Evolutionary conservation across 352 stramenopile genomes (phyloP).

Genomic region (Chrysophaeum taylorii): DNA sequence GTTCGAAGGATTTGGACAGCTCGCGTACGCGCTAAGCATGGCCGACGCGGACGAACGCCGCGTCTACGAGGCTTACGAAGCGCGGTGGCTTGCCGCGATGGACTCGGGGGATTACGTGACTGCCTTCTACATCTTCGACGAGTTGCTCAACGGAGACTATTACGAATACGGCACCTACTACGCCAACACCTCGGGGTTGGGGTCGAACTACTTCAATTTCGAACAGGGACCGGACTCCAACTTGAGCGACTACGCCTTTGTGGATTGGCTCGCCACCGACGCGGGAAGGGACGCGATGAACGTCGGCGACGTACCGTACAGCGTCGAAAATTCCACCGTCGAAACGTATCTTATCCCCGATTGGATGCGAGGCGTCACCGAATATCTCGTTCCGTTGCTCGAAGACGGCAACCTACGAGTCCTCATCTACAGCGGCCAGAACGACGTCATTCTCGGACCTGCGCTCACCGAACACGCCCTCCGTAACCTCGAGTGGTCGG

Average conservation of each 20-base stretch:
- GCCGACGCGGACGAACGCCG: conserved; percentile 11
- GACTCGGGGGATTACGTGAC: conserved; percentile 9
- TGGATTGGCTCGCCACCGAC: neutral
- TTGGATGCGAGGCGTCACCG: conserved; percentile 24
- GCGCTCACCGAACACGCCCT: conserved; percentile 28
- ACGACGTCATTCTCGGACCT: conserved; percentile 35
- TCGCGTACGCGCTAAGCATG: conserved; percentile 25
- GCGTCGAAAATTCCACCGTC: conserved; percentile 16
- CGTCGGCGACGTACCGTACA: conserved; percentile 22
- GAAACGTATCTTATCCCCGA: conserved; percentile 24
- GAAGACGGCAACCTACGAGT: conserved; percentile 22
- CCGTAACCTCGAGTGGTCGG: conserved; percentile 23
- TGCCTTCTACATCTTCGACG: conserved; percentile 30
- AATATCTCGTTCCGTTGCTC: conserved; percentile 23
- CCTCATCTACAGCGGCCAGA: conserved; percentile 33
- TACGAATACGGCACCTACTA: conserved; percentile 22
- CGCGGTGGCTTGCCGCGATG: conserved; percentile 14
- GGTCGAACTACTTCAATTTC: conserved; percentile 24
- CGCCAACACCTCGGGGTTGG: conserved; percentile 26
- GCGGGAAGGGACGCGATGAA: conserved; percentile 13
- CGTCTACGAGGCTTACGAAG: conserved; percentile 18
- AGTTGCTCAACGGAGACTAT: conserved; percentile 36
- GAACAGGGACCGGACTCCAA: neutral
- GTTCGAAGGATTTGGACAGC: conserved; percentile 22
- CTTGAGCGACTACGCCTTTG: conserved; percentile 1